phyloP scores from a whole-genome alignment of 768 basidiomycete species.

The Filobasidium floriforme region DNA sequence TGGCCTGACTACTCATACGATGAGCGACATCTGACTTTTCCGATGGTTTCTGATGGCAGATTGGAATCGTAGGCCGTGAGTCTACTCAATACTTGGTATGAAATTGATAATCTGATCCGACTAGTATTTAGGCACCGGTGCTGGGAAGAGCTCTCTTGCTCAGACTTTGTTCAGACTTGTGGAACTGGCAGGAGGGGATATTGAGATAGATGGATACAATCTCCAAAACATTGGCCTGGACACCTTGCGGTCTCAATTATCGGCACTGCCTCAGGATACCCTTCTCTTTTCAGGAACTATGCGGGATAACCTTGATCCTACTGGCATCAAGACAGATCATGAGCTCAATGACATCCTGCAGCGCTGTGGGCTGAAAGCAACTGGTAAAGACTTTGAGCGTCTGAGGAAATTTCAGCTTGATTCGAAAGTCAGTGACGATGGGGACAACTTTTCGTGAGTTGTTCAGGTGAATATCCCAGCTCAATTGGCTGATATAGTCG shows the following conservation, averaged over 20 bases:
- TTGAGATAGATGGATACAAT: slow-evolving; percentile 51
- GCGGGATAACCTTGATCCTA: slow-evolving; percentile 54
- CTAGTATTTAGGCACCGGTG: slow-evolving; percentile 60
- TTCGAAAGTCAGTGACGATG: slow-evolving; percentile 58
- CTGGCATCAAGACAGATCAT: slow-evolving; percentile 53
- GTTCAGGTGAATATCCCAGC: too few species aligned
- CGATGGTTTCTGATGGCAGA: too few species aligned
- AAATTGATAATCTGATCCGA: too few species aligned
- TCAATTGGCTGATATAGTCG: too few species aligned
- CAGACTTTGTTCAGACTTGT: slow-evolving; percentile 56
- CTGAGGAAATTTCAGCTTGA: slow-evolving; percentile 59
- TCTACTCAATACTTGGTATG: too few species aligned
- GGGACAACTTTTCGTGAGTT: slow-evolving; percentile 52
- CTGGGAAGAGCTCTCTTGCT: slow-evolving; percentile 46
- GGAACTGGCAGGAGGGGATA: slow-evolving; percentile 55
- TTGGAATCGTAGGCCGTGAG: slow-evolving; percentile 58
- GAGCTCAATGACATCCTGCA: slow-evolving; percentile 59
- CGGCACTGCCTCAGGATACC: slow-evolving; percentile 63
- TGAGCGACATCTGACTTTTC: too few species aligned
- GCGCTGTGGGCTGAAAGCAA: slow-evolving; percentile 51
- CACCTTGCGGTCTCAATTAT: slow-evolving; percentile 52
- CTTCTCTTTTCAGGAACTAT: slow-evolving; percentile 49
- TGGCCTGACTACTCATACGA: too few species aligned
- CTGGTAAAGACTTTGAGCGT: too few species aligned
- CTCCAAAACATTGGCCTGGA: slow-evolving; percentile 52